Conservation (phyloP, 805 yeast species). For the Hanseniaspora singularis region DNA sequence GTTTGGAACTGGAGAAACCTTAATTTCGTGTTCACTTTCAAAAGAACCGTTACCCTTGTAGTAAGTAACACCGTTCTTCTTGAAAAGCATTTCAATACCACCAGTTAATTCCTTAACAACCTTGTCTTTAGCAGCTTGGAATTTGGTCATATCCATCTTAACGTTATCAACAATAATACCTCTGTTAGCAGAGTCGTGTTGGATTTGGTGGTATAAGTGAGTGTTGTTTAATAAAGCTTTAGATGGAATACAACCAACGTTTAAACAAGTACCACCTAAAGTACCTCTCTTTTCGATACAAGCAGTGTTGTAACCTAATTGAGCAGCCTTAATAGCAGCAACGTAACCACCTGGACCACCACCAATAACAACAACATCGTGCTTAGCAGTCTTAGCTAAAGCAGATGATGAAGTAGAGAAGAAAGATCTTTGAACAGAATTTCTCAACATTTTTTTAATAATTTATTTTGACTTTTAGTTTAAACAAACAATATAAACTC, state of each 20-base stretch:
- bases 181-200: conserved; percentile 70
- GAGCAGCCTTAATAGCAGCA: conserved; percentile 98
- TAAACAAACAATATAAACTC: too few relatives aligned
- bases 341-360: conserved; percentile 99
- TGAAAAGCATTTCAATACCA: conserved; percentile 89
- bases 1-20: conserved; percentile 80
- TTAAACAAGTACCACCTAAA: conserved; percentile 96
- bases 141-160: conserved; percentile 56
- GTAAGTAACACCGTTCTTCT: conserved; percentile 89
- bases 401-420: conserved; percentile 16
- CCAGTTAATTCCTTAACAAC: conserved; percentile 82
- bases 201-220: conserved; percentile 78
- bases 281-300: conserved; percentile 95
- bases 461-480: too few relatives aligned
- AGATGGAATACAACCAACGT: conserved; percentile 98
- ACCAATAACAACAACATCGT: conserved; percentile 90
- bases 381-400: conserved; percentile 36
- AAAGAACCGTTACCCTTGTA: conserved; percentile 89
- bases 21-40: conserved; percentile 62
- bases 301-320: conserved; percentile 85
- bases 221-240: conserved; percentile 92
- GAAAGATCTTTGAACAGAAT: conserved; percentile 14
- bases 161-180: conserved; percentile 81
- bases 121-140: conserved; percentile 85
- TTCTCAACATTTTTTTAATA: conserved; percentile 14